Evolutionary conservation across 345 rosid genomes (phyloP).

Genomic region (Eucalyptus pauciflora): DNA sequence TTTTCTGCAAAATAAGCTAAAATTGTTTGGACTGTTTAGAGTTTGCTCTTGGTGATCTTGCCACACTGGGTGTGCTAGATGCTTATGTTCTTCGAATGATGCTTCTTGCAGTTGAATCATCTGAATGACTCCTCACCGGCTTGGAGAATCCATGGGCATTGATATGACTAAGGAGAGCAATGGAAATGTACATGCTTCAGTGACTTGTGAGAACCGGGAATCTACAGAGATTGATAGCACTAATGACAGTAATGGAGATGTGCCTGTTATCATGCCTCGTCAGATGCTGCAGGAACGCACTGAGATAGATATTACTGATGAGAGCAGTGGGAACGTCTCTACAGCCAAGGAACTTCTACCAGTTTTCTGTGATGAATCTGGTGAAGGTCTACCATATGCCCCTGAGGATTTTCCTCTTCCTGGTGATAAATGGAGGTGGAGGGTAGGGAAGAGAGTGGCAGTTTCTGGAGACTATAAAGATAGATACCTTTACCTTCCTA

Average conservation of each 20-base stretch:
- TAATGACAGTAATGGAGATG: neutral
- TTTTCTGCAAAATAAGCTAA: neutral
- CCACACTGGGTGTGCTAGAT: neutral
- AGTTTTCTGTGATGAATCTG: constrained; percentile 26
- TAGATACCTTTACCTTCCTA: constrained; percentile 67
- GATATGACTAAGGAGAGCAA: neutral
- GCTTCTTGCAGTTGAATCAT: neutral
- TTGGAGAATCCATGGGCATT: neutral
- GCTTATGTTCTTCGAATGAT: neutral
- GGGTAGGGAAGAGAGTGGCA: constrained; percentile 61
- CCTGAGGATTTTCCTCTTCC: constrained; percentile 67
- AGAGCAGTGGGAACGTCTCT: constrained; percentile 8
- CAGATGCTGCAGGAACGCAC: neutral
- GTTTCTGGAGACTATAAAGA: constrained; percentile 37
- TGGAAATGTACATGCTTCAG: neutral
- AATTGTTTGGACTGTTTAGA: neutral
- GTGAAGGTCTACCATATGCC: constrained; percentile 87
- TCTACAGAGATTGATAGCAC: neutral
- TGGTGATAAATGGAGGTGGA: constrained; percentile 85
- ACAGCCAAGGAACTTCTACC: constrained; percentile 18
- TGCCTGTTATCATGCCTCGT: neutral
- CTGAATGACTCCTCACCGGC: neutral
- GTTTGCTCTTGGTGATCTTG: neutral
- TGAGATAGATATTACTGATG: neutral
- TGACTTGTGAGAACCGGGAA: neutral